Evolutionary conservation across 164 flowering plant genomes (phyloP), one percentile per base, ranked within the genome.

Genomic region (Chimonanthus praecox): DNA sequence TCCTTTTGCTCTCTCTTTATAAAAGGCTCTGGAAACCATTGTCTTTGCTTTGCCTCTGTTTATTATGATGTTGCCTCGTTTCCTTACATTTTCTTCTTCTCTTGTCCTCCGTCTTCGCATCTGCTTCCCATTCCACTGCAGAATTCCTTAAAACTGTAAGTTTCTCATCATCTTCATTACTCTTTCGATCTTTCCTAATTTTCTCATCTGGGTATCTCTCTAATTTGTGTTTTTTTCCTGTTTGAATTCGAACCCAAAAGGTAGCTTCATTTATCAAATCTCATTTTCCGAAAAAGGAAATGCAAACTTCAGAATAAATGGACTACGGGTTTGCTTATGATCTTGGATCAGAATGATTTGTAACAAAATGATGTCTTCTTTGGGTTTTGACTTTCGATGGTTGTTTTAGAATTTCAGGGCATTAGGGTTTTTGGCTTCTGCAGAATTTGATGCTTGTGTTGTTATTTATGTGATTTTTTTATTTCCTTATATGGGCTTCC

Each of bases 141-240:
- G 44, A 66, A 78, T 71, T 67, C 68, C 61, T 50, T 64, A 47
- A 49, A 68, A 21, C 80, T 71, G 80, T 74, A 70, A 73, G 75
- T 74, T 49, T 62, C 65, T 69, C 47, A 49, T 15, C 44, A 4
- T 51, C 65, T 54, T 6, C 66, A 49, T 15, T 48, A 18, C 58
- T 58, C 16, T 58, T 58, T 58, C 16, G 16, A 58, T 58, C 4
- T 58, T 58, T 5, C 7, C 50, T 11, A 33, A 16, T 47, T 33
- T 33, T 33, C 33, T 33, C 33, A 33, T 33, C 33, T 33, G 33
- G 33, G 33, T 67, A 8, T 54, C 49, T 62, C 11, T 13, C 20
- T 21, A 2, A 7, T 50, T 15, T 15, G n/a, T 67, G 61, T 9
- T n/a, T 58, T 13, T 58, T 10, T 10, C 16, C 61, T n/a, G 16